These are phyloP conservation scores for Cryptococcus maquisensis DNA, from an alignment of 1,284 basidiomycete species.

Conservation along the genomic window DNA sequence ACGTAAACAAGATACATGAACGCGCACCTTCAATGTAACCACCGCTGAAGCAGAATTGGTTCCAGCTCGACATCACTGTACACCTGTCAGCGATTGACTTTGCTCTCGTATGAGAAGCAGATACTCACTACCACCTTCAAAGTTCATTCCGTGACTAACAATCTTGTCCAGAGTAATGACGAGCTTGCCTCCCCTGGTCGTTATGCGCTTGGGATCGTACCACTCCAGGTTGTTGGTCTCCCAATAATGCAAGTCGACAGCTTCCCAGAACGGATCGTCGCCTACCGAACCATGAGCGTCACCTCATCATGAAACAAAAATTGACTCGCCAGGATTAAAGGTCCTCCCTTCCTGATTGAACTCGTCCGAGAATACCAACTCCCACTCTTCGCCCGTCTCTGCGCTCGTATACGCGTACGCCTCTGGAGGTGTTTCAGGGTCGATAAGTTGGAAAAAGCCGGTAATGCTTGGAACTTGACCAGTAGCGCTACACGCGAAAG, in stretches of 20 bases:
- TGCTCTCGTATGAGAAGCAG: neutral
- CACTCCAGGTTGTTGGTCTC: slow-evolving; percentile 79
- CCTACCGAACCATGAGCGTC: slow-evolving; percentile 20
- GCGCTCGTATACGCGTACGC: slow-evolving; percentile 57
- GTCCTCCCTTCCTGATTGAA: slow-evolving; percentile 70
- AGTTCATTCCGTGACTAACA: slow-evolving; percentile 66
- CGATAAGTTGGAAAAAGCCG: slow-evolving; percentile 53
- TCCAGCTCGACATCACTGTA: slow-evolving; percentile 60
- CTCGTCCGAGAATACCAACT: slow-evolving; percentile 88
- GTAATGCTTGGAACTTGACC: slow-evolving; percentile 51
- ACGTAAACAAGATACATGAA: neutral
- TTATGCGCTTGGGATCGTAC: slow-evolving; percentile 58
- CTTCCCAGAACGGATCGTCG: slow-evolving; percentile 58
- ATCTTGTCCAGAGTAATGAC: slow-evolving; percentile 61
- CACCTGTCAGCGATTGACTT: slow-evolving; percentile 1
- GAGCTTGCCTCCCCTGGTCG: slow-evolving; percentile 61
- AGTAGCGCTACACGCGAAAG: slow-evolving; percentile 23
- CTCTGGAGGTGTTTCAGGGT: slow-evolving; percentile 62
- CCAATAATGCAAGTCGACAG: slow-evolving; percentile 57
- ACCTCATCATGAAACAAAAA: neutral
- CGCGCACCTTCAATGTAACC: slow-evolving; percentile 68
- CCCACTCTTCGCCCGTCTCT: slow-evolving; percentile 66
- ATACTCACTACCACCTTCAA: slow-evolving; percentile 59
- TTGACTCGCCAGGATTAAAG: slow-evolving; percentile 51
- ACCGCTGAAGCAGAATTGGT: slow-evolving; percentile 87